Conservation (phyloP, 2,329 filamentous ascomycete species). For the Chaetomiaceae sp. region DNA sequence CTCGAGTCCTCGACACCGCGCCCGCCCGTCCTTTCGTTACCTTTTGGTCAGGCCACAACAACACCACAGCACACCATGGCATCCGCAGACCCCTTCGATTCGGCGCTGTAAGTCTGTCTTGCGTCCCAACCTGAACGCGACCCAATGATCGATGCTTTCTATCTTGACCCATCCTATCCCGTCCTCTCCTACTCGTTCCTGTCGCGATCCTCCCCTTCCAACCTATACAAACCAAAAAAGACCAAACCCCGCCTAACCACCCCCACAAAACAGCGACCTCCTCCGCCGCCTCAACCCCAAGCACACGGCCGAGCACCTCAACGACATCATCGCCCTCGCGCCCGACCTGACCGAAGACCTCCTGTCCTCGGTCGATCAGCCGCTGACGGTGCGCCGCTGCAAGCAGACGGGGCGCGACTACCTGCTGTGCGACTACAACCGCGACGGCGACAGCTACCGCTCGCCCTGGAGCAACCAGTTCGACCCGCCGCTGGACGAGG, state of each 20-base stretch:
- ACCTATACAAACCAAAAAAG: too few relatives aligned
- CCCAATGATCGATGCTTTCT: too few relatives aligned
- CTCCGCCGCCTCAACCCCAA: constrained; percentile 96
- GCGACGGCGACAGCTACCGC: constrained; percentile 94
- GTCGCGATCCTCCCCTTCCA: background rate
- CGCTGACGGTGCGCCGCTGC: constrained; percentile 80
- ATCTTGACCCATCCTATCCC: background rate
- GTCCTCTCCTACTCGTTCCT: background rate
- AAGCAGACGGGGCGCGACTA: constrained; percentile 88
- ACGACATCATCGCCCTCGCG: constrained; percentile 79
- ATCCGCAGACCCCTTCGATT: constrained; percentile 64
- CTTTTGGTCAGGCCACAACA: background rate
- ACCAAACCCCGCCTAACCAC: constrained; percentile 5
- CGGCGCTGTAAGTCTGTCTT: constrained; percentile 73
- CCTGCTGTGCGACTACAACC: constrained; percentile 98
- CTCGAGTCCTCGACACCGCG: background rate
- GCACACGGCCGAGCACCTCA: constrained; percentile 81
- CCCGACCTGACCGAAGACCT: constrained; percentile 95
- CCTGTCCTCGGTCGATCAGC: constrained; percentile 94
- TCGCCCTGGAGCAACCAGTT: constrained; percentile 99
- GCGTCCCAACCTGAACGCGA: too few relatives aligned
- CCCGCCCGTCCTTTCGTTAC: too few relatives aligned
- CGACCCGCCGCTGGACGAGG: constrained; percentile 75
- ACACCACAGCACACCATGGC: constrained; percentile 26
- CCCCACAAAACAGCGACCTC: constrained; percentile 66